Conservation (phyloP, 495 filamentous ascomycete genomes). For the Xylaria palmicola region DNA sequence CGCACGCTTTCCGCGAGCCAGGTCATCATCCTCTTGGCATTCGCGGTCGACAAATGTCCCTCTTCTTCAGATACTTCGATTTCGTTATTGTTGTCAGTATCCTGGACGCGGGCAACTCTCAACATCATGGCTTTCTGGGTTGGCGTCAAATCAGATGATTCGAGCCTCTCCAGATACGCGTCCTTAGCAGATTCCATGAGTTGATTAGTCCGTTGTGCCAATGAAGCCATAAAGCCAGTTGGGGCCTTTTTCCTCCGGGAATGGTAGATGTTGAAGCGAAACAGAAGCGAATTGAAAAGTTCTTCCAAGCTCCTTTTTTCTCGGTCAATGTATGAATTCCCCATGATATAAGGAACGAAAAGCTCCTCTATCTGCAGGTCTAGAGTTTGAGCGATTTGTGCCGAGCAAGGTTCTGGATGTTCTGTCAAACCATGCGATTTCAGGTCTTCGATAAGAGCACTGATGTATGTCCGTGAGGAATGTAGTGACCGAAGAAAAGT, state of each 20-base stretch:
- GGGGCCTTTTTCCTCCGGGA: slow-evolving; percentile 78
- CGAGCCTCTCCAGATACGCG: slow-evolving; percentile 79
- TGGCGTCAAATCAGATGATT: slow-evolving; percentile 78
- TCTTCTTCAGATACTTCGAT: slow-evolving; percentile 90
- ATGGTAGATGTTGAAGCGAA: slow-evolving; percentile 94
- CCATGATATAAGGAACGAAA: slow-evolving; percentile 92
- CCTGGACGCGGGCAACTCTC: slow-evolving; percentile 70
- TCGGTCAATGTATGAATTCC: slow-evolving; percentile 92
- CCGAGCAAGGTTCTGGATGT: slow-evolving; percentile 85
- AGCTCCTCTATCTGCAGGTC: slow-evolving; percentile 97
- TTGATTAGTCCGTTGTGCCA: slow-evolving; percentile 84
- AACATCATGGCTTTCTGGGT: slow-evolving; percentile 86
- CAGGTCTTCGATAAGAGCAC: slow-evolving; percentile 81
- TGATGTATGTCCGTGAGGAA: slow-evolving; percentile 82
- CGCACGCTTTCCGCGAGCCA: slow-evolving; percentile 97
- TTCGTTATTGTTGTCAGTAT: slow-evolving; percentile 59
- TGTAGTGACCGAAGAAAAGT: slow-evolving; percentile 91
- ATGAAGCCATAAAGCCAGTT: slow-evolving; percentile 82
- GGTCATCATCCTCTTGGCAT: slow-evolving; percentile 92
- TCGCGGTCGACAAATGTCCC: slow-evolving; percentile 76
- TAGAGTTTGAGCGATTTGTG: slow-evolving; percentile 77
- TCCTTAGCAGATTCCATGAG: slow-evolving; percentile 77
- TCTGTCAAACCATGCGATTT: slow-evolving; percentile 95
- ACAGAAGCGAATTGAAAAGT: slow-evolving; percentile 85
- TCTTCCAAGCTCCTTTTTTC: slow-evolving; percentile 90